phyloP scores from a whole-genome alignment of 208 protist species.

The Leishmania mexicana region DNA sequence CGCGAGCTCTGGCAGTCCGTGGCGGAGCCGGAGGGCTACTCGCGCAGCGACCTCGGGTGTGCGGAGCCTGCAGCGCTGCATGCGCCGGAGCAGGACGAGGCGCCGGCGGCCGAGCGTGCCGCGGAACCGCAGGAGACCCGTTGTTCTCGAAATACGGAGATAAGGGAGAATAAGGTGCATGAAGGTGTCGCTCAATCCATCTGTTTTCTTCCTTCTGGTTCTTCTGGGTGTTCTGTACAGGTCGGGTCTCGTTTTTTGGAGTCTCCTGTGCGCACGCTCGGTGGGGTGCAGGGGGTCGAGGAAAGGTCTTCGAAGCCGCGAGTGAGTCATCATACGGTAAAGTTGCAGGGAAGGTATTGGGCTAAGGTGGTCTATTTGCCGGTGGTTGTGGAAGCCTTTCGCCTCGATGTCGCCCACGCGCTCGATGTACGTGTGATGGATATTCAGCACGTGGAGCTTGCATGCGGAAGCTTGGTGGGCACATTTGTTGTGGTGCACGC shows the following conservation, averaged over 20 bases:
- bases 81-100: not conserved
- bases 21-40: too few relatives aligned
- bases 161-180: too few relatives aligned
- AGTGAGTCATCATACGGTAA: conserved; percentile 5
- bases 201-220: too few relatives aligned
- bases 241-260: too few relatives aligned
- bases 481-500: conserved; percentile 35
- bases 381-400: conserved; percentile 17
- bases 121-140: too few relatives aligned
- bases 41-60: too few relatives aligned
- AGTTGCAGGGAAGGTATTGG: conserved; percentile 15
- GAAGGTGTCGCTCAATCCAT: too few relatives aligned
- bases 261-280: not conserved
- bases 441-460: conserved; percentile 23
- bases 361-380: not conserved
- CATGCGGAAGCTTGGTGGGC: conserved; percentile 23
- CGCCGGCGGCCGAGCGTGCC: too few relatives aligned
- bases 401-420: conserved; percentile 34
- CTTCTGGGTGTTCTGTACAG: too few relatives aligned
- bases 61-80: too few relatives aligned
- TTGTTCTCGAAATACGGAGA: too few relatives aligned
- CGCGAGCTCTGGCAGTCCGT: too few relatives aligned
- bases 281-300: not conserved
- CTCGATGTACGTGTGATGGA: conserved; percentile 16
- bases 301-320: fast-evolving